phyloP scores from a whole-genome alignment of 2,329 filamentous ascomycete species.

The Xylariaceae sp. region DNA sequence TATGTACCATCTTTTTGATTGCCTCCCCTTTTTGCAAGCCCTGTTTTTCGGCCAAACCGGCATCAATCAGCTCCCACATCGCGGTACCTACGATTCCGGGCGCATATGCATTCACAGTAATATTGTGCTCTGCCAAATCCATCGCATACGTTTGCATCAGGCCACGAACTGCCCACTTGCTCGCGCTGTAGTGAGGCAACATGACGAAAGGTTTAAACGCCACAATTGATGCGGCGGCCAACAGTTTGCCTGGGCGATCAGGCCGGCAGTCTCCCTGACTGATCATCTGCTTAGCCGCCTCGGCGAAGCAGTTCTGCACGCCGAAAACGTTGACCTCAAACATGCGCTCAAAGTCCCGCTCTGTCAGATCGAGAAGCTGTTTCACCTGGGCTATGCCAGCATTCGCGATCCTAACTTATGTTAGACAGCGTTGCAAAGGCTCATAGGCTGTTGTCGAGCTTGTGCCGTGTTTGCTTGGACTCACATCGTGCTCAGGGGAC shows the following conservation, averaged over 20 bases:
- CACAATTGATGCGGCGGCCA: constrained; percentile 61
- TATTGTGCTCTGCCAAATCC: constrained; percentile 67
- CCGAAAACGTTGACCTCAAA: constrained; percentile 70
- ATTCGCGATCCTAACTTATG: constrained; percentile 58
- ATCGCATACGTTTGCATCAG: constrained; percentile 70
- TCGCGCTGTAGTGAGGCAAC: constrained; percentile 66
- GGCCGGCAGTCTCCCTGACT: constrained; percentile 56
- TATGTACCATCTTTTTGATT: constrained; percentile 59
- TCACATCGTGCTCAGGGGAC: constrained; percentile 51
- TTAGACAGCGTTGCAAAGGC: background rate
- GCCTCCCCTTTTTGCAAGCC: constrained; percentile 58
- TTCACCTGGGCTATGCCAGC: constrained; percentile 67
- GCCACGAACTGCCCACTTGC: constrained; percentile 71
- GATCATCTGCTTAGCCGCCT: constrained; percentile 70
- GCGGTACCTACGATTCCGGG: constrained; percentile 70
- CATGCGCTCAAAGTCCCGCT: constrained; percentile 63
- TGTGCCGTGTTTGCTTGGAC: background rate
- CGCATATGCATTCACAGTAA: constrained; percentile 71
- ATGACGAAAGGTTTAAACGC: constrained; percentile 65
- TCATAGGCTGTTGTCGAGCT: background rate
- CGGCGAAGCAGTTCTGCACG: constrained; percentile 68
- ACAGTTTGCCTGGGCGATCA: constrained; percentile 49
- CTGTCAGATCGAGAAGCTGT: constrained; percentile 59
- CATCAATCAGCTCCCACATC: constrained; percentile 74
- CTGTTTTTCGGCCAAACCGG: constrained; percentile 58